Evolutionary conservation across 2,329 filamentous ascomycete species (phyloP), one percentile per base, ranked within the genome.

Genomic region (Nannizziopsis barbatae): DNA sequence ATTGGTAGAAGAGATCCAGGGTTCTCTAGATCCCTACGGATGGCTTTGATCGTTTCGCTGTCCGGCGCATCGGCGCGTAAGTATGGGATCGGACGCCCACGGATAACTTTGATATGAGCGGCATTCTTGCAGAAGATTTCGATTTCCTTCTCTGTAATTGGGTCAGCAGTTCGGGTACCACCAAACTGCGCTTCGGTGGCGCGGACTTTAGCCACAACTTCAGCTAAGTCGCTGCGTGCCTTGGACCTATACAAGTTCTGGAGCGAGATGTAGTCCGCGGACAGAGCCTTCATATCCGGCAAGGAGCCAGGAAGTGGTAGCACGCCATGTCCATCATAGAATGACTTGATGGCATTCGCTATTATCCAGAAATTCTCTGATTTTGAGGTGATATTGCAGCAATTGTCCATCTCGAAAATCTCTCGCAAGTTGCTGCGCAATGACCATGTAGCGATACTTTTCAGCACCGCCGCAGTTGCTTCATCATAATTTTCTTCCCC

Each of bases 401-500:
- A 77, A 66, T 76, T 79, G 12, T 77, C 65, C 59, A 89, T 81
- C 33, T 82, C 75, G 60, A 98, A 90, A 7, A 96, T 80, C 54
- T 90, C 81, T 53, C 76, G 79, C 36, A 94, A 75, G 2, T 80
- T 77, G 39, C 77, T 77, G 36, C 83, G 80, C 15, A 93, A 65
- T 20, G 76, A 76, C 40, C 83, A 80, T 14, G 74, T 70, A 38
- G 83, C 81, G 30, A 98, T 72, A n/a, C 84, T 85, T 65, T 94
- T 94, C 59, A 96, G 73, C 1, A 96, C 88, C 4, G 89, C 87
- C 11, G 80, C 81, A 40, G 82, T 80, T 3, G 92, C 93, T 66
- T 98, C 92, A 52, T 95, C 87, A 60, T 88, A 98, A 65, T 98
- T 98, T 69, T 98, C 92, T 62, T 98, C 92, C 49, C 84, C 86